Base-by-base conservation (phyloP, 345 rosid genomes). In the Euphorbia lathyris region DNA sequence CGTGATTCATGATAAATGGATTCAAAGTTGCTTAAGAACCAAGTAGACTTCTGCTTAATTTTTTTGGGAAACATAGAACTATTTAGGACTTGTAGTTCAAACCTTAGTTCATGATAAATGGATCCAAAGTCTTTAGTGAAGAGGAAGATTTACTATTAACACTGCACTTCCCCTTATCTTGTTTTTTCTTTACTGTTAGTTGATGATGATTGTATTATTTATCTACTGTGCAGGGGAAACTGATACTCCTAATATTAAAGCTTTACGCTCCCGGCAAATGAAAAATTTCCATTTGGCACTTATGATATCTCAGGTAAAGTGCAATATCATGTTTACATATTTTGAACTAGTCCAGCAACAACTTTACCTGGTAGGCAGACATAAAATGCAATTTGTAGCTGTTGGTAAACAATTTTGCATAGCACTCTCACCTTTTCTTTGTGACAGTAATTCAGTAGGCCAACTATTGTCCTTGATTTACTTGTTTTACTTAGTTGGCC, bases 211-310 rank as follows among this genome's bases (percentile, higher is more conserved):
- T 57, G 32, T 56, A 38, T 27, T n/a, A 23, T 69, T 25, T 65
- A 65, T 67, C 69, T 72, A 34, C 53, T 75, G 61, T 71, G 76
- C 81, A 94, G 97, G 97, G 52, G 97, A 91, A 81, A 91, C 95
- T 58, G 75, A 77, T 58, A 84, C 85, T 79, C 83, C 78, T 66
- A 79, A 77, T 74, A 65, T 91, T 63, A 86, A 80, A 77, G 87
- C 90, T 66, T 72, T 95, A 72, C 97, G 97, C 55, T 67, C 82
- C 55, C 76, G 91, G 63, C 99, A 95, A 79, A 95, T 90, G 93
- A 90, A 88, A 79, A 91, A 91, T 76, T 90, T 95, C 75, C 99
- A 95, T 77, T 76, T 95, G 76, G 97, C 89, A 63, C 74, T 95
- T 74, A 91, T 86, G 92, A 76, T 91, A 72, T 91, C 97, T 72